Evolutionary conservation across 2,329 filamentous ascomycete species (phyloP), one percentile per base, ranked within the genome.

Genomic region (Leptographium galeiforme): DNA sequence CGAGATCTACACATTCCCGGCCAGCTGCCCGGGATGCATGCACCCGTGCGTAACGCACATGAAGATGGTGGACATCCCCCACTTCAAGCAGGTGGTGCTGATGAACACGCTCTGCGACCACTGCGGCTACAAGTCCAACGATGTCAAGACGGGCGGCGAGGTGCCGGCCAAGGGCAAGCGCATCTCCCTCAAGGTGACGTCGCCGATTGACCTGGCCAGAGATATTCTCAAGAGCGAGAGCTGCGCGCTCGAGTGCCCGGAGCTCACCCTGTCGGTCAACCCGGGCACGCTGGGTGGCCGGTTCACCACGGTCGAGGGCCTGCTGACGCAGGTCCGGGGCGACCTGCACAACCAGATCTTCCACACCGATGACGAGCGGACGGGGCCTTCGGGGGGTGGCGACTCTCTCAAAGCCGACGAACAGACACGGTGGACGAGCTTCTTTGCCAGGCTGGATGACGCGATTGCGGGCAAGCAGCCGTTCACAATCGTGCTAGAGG

Each of bases 11-110:
- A 84, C 82, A 55, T 93, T 98, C 71, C 91, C 91, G 3, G 85
- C 90, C 8, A 87, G 82, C 55, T 98, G 93, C 68, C 93, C 93
- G 0, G 91, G 88, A 57, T 98, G 93, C 74, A 83, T 84, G 63
- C 87, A 87, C 68, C 72, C 81, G 6, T 96, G 90, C 70, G 82
- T 82, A 5, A 95, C 94, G 11, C 90, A 95, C 69, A 96, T 96
- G 89, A 95, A 96, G 74, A 95, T 95, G 84, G 89, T 97, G 54
- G 89, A 95, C 63, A 96, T 98, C 57, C 93, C 93, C 1, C 86
- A 95, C 71, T 98, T 98, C 74, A 95, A 96, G 71, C 88, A 97
- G 65, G 93, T 98, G 4, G 84, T 96, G 43, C 77, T 98, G 62
- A 97, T 95, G 87, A 90, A 84, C 61, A 97, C 91, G 2, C 84